These are phyloP conservation scores for Cladorrhinum sp. DNA, from an alignment of 2,329 filamentous ascomycete genomes.

Conservation along the genomic window DNA sequence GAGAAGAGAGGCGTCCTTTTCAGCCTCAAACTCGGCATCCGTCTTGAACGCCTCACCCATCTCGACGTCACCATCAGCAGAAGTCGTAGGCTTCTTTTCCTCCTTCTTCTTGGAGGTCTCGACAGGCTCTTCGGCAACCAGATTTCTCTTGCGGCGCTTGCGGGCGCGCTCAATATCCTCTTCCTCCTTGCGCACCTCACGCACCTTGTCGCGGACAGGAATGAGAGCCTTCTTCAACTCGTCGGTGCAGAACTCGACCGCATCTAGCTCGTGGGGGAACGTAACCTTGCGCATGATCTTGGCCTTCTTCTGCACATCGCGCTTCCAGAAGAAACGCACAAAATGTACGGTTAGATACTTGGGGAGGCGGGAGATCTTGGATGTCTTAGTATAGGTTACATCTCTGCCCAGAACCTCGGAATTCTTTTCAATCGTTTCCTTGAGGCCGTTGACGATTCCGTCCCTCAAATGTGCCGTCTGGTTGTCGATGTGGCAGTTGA, in stretches of 20 bases:
- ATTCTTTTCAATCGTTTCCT: slow-evolving; percentile 87
- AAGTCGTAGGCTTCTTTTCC: slow-evolving; percentile 36
- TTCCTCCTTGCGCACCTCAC: slow-evolving; percentile 92
- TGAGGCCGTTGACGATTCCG: slow-evolving; percentile 76
- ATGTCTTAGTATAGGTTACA: slow-evolving; percentile 83
- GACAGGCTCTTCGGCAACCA: slow-evolving; percentile 39
- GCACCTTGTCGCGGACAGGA: slow-evolving; percentile 93
- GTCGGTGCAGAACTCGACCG: slow-evolving; percentile 93
- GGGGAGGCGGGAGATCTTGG: slow-evolving; percentile 83
- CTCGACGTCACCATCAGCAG: slow-evolving; percentile 65
- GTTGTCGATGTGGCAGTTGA: slow-evolving; percentile 91
- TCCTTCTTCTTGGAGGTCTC: slow-evolving; percentile 42
- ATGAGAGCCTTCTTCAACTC: slow-evolving; percentile 78
- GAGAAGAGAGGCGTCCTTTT: slow-evolving; percentile 71
- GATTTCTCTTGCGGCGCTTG: slow-evolving; percentile 78
- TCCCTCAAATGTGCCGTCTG: slow-evolving; percentile 88
- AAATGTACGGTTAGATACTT: slow-evolving; percentile 98
- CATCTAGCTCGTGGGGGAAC: slow-evolving; percentile 89
- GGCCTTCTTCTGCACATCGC: slow-evolving; percentile 93
- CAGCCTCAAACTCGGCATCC: slow-evolving; percentile 86
- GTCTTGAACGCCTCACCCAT: slow-evolving; percentile 80
- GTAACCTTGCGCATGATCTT: slow-evolving; percentile 99
- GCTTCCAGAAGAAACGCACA: slow-evolving; percentile 97
- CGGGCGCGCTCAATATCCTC: slow-evolving; percentile 86
- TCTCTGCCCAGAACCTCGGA: slow-evolving; percentile 76